Conservation (phyloP, 371 early-diverging fungal genomes). For the Sporodiniella umbellata region DNA sequence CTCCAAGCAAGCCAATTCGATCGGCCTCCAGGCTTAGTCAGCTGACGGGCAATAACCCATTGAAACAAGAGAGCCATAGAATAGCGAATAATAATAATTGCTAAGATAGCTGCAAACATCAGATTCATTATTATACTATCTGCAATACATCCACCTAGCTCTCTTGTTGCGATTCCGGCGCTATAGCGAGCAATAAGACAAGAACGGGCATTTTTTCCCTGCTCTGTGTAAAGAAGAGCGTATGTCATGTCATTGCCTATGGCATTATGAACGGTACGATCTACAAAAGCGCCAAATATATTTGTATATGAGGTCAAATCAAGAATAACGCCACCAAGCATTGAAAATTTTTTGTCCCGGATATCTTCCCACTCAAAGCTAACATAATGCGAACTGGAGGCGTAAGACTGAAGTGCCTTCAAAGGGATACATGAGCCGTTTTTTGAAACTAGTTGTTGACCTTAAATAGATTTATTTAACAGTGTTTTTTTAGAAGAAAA, state of each 20-base stretch:
- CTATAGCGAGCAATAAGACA: conserved; percentile 45
- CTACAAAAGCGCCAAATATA: conserved; percentile 23
- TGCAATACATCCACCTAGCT: conserved; percentile 56
- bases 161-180: conserved; percentile 49
- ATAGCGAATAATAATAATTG: conserved; percentile 49
- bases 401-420: not conserved
- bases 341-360: not conserved
- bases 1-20: conserved; percentile 52
- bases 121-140: conserved; percentile 45
- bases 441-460: not conserved
- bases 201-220: conserved; percentile 30
- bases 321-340: conserved; percentile 11
- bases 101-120: conserved; percentile 45
- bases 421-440: conserved; percentile 13
- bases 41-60: conserved; percentile 47
- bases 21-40: conserved; percentile 47
- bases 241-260: conserved; percentile 46
- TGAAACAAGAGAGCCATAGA: conserved; percentile 61
- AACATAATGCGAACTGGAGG: conserved; percentile 1
- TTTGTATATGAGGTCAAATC: conserved; percentile 23
- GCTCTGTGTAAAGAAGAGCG: conserved; percentile 29
- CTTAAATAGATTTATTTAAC: not conserved
- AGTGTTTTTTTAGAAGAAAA: too few species aligned
- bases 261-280: conserved; percentile 24
- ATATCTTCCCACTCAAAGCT: conserved; percentile 24